Percentiles rank a stretch among this genome's conserved stretches.
Conservation (phyloP, 176 grass and related monocot genomes). For the Oryza rufipogon region DNA sequence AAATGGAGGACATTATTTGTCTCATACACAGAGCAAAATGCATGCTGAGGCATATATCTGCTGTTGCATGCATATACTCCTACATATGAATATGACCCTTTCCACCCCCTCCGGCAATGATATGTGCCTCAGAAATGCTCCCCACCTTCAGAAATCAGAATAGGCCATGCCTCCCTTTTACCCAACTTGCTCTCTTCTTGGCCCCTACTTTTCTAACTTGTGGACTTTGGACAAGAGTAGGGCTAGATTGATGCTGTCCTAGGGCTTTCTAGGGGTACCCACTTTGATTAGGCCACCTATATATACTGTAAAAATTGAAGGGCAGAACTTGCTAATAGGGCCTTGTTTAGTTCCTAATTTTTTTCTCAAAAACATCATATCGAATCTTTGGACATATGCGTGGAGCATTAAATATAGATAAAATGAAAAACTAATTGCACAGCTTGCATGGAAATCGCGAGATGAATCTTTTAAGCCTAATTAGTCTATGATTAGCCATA, state of each 20-base stretch:
- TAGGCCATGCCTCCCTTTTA: conserved; percentile 51
- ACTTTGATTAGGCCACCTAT: not conserved
- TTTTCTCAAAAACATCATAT: too few relatives aligned
- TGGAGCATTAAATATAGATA: too few relatives aligned
- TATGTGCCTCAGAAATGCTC: conserved; percentile 50
- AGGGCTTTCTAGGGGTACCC: not conserved
- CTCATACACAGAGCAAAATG: not conserved
- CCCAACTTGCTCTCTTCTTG: conserved; percentile 43
- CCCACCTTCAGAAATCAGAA: conserved; percentile 30
- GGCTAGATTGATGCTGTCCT: not conserved
- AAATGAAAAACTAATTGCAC: too few relatives aligned
- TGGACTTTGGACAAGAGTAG: conserved; percentile 22
- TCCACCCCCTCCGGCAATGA: conserved; percentile 33
- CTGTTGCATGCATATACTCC: not conserved
- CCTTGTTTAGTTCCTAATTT: too few relatives aligned
- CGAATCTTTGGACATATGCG: too few relatives aligned
- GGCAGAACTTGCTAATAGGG: too few relatives aligned
- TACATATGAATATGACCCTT: not conserved
- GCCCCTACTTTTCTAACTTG: conserved; percentile 43
- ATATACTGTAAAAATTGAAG: not conserved
- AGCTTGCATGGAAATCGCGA: too few relatives aligned
- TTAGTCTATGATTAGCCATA: too few relatives aligned
- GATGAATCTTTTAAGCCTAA: too few relatives aligned
- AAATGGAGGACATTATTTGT: conserved; percentile 45
- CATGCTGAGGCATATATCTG: not conserved